Evolutionary conservation across 2,329 filamentous ascomycete genomes (phyloP), one percentile per base, ranked within the genome.

Genomic region (Metarhizium album): DNA sequence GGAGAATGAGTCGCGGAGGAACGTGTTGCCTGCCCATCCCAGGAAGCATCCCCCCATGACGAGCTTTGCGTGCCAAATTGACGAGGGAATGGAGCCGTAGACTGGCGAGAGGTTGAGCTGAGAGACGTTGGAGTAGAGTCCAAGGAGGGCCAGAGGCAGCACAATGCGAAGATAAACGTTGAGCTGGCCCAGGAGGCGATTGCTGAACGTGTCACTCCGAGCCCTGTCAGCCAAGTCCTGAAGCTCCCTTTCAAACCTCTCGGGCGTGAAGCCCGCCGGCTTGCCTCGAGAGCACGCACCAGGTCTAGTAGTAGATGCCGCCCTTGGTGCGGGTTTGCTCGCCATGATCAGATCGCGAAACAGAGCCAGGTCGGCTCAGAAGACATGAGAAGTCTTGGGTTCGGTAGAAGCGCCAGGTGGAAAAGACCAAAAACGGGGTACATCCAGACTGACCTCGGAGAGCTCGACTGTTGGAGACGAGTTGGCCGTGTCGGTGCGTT

Each of bases 81-180:
- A 77, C 1, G 89, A 75, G 1, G 91, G 87, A 37, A 95, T 87
- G 16, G 84, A 82, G 48, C 93, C 93, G 67, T 94, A 97, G 11
- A 94, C 86, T 2, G 93, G 93, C 20, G 89, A 87, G 33, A 97
- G 74, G 38, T 80, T 83, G 55, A 90, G 74, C 62, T 88, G 81
- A 1, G 87, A 91, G 52, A 85, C 78, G 55, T 83, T 81, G 45
- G 85, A 83, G 53, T 78, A 82, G 42, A 83, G 63, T 43, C 83
- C 86, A 43, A 69, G 57, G 31, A 70, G 55, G 35, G 49, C 53
- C 11, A 71, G 57, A 18, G 70, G 56, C 31, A 62, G 43, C 27
- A 58, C 43, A 9, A 59, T 57, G 54, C 58, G 56, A 33, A 66
- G 58, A 53, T 75, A 75, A 52, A 74, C 56, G 46, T 64, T 55